Base-by-base conservation (phyloP, 352 stramenopile species). In the Paralagenidium karlingii region DNA sequence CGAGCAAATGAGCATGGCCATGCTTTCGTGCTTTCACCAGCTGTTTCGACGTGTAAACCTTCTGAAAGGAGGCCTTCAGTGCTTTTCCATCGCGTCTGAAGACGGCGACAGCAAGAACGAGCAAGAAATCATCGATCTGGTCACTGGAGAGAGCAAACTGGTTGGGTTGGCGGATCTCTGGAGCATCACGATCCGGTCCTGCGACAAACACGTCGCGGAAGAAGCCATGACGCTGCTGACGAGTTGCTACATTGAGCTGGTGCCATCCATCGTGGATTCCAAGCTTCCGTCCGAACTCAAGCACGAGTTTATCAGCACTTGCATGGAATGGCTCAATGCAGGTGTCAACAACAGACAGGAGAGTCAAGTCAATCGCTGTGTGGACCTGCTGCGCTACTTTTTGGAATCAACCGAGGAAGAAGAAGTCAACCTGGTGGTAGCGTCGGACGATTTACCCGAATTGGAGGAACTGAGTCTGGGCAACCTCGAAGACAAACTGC, bases 331-430 rank as follows among this genome's bases (percentile, higher is more conserved):
- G 7, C 50, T 82, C 3, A 32, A n/a, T n/a, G n/a, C 38, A 2
- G 26, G 34, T 20, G 62, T 61, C 4, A 81, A 70, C 13, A 24
- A 16, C 2, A 30, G 43, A n/a, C 45, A 50, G 9, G 49, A 38
- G 24, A n/a, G 24, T 16, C 13, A 9, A 37, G 58, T 83, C 3
- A 69, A 77, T 29, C 67, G 71, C 5, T 88, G 68, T 20, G 30
- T 88, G 2, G 75, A 85, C 39, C 58, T 83, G 24, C 33, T 88
- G 15, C 58, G 66, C 3, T 83, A 76, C 32, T 88, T 88, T 38
- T 37, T 88, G 15, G 60, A 82, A 12, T 54, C 69, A 1, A 75
- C 60, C 21, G 50, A 54, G 24, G 32, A 45, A 28, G 43, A 26
- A 34, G 47, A 53, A 3, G 40, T n/a, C n/a, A n/a, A n/a, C n/a